Percentiles rank a stretch among this genome's conserved stretches.
Conservation (phyloP, 352 stramenopile species). For the Blastocystis sp. region DNA sequence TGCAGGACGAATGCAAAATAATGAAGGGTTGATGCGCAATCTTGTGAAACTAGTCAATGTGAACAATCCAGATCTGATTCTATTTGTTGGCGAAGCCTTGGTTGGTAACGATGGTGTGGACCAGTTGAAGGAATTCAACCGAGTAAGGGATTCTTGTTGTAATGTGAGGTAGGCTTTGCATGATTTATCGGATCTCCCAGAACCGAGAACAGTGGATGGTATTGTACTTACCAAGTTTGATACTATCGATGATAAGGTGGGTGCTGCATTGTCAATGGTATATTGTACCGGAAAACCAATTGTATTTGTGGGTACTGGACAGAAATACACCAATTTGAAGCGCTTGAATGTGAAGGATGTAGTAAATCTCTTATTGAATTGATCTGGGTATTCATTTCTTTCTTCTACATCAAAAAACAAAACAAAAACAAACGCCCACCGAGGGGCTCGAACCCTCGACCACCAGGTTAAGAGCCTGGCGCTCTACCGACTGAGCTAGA, state of each 20-base stretch:
- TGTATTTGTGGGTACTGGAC: constrained; percentile 94
- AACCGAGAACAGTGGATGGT: constrained; percentile 85
- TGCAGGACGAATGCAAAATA: constrained; percentile 96
- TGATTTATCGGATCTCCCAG: constrained; percentile 63
- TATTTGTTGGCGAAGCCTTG: constrained; percentile 96
- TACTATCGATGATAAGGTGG: constrained; percentile 97
- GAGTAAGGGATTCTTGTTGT: constrained; percentile 67
- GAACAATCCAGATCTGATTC: constrained; percentile 89
- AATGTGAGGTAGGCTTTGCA: constrained; percentile 13
- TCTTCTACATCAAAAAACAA: neutral
- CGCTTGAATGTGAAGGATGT: constrained; percentile 44
- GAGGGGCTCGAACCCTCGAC: constrained; percentile 49
- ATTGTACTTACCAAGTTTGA: constrained; percentile 99
- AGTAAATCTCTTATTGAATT: constrained; percentile 39
- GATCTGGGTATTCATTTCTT: constrained; percentile 43
- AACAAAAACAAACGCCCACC: constrained; percentile 42
- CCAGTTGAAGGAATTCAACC: constrained; percentile 88
- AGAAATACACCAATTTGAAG: constrained; percentile 98
- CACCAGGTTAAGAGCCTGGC: constrained; percentile 57
- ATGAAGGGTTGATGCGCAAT: constrained; percentile 93
- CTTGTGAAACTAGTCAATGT: constrained; percentile 89
- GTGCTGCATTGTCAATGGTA: constrained; percentile 94
- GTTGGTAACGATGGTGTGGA: constrained; percentile 97
- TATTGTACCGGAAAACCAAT: constrained; percentile 96
- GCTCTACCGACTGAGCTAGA: constrained; percentile 58